These are phyloP conservation scores for Medicago lupulina DNA, from an alignment of 306 rosid species.

Conservation along the genomic window DNA sequence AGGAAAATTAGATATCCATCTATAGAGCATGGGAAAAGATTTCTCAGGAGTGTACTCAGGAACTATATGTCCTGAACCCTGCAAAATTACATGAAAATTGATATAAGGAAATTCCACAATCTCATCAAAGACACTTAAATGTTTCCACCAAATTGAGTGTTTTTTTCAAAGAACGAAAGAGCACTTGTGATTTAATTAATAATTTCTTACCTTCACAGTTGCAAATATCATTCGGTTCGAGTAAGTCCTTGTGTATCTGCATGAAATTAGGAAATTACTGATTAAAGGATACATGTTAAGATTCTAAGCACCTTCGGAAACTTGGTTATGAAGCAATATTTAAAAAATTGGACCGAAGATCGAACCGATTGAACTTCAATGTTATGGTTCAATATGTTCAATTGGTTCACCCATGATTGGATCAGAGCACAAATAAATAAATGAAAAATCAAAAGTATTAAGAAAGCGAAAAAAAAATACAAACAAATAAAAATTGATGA, in stretches of 20 bases:
- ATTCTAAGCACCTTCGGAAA: background rate
- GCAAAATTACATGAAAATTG: background rate
- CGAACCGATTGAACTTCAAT: too few relatives aligned
- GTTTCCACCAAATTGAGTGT: background rate
- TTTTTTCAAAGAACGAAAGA: background rate
- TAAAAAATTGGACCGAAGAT: too few relatives aligned
- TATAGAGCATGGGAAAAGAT: slow-evolving; percentile 26
- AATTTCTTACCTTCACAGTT: slow-evolving; percentile 51
- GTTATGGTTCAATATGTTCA: too few relatives aligned
- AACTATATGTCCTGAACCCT: slow-evolving; percentile 39
- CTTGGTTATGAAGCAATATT: too few relatives aligned
- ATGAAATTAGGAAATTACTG: background rate
- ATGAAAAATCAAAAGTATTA: too few relatives aligned
- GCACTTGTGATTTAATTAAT: background rate
- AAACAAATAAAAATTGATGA: too few relatives aligned
- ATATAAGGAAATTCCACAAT: too few relatives aligned
- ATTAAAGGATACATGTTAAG: too few relatives aligned
- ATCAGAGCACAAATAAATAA: too few relatives aligned
- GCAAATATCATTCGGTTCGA: slow-evolving; percentile 54
- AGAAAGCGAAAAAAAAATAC: too few relatives aligned
- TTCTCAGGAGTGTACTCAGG: slow-evolving; percentile 13
- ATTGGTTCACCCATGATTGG: too few relatives aligned
- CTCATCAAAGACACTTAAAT: too few relatives aligned
- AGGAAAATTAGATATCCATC: slow-evolving; percentile 36
- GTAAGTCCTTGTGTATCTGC: slow-evolving; percentile 47